These are phyloP conservation scores for Colletotrichum eleusines DNA, from an alignment of 2,329 filamentous ascomycete genomes.

Conservation along the genomic window DNA sequence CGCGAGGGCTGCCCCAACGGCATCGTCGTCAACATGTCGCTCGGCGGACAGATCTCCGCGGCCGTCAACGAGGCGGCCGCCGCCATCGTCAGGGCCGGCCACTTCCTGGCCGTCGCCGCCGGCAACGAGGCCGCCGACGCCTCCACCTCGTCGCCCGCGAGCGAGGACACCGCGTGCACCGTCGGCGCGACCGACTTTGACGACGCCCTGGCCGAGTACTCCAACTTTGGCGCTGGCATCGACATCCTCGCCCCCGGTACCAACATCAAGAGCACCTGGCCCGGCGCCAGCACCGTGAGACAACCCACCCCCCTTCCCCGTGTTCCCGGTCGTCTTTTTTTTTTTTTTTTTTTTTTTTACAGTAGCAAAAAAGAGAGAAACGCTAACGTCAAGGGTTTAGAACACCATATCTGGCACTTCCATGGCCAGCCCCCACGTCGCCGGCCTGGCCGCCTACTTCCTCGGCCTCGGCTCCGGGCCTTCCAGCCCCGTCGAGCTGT, in stretches of 20 bases:
- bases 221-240: slow-evolving; percentile 64
- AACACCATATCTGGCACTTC: slow-evolving; percentile 42
- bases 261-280: slow-evolving; percentile 62
- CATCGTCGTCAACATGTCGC: slow-evolving; percentile 68
- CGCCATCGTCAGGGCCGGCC: slow-evolving; percentile 57
- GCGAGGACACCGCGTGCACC: slow-evolving; percentile 62
- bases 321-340: too few relatives aligned
- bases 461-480: slow-evolving; percentile 59
- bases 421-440: slow-evolving; percentile 44
- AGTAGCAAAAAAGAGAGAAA: too few relatives aligned
- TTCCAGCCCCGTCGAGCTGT: slow-evolving; percentile 51
- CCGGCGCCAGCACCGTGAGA: slow-evolving; percentile 52
- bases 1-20: slow-evolving; percentile 54
- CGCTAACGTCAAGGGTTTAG: slow-evolving; percentile 14
- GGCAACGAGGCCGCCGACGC: slow-evolving; percentile 64
- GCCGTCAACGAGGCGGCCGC: slow-evolving; percentile 65
- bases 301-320: too few relatives aligned
- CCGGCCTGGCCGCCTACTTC: slow-evolving; percentile 47
- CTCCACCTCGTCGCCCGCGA: slow-evolving; percentile 60
- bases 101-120: slow-evolving; percentile 68
- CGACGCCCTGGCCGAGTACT: slow-evolving; percentile 60
- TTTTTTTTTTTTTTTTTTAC: too few relatives aligned
- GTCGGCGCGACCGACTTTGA: slow-evolving; percentile 61
- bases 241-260: slow-evolving; percentile 66
- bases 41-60: slow-evolving; percentile 61